phyloP scores from a whole-genome alignment of 768 basidiomycete species.

The Leccinum olivaceopallidum region DNA sequence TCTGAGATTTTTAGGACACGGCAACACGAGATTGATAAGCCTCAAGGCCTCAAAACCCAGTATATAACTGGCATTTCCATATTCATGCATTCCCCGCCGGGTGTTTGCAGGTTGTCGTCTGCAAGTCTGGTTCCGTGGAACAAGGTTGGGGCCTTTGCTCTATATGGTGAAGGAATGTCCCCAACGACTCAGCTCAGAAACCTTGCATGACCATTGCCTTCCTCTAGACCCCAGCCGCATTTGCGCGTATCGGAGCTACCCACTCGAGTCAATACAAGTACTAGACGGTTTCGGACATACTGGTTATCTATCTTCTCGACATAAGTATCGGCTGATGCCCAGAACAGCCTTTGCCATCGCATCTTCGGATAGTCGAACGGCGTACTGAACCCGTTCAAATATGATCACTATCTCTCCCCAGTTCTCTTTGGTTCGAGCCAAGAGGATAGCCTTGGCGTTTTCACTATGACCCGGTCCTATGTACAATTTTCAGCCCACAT shows the following conservation, averaged over 20 bases:
- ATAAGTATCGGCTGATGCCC: slow-evolving; percentile 1
- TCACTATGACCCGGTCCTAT: background rate
- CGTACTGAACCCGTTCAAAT: background rate
- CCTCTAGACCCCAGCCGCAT: background rate
- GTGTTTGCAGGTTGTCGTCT: background rate
- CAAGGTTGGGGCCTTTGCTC: background rate
- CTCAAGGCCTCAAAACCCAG: background rate
- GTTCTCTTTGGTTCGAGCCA: background rate
- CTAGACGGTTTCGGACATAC: background rate
- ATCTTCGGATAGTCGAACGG: slow-evolving; percentile 7
- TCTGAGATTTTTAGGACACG: too few relatives aligned
- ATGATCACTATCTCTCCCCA: background rate
- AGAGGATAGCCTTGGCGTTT: background rate
- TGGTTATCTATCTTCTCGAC: slow-evolving; percentile 1
- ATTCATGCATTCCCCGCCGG: slow-evolving; percentile 3
- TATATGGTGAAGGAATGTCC: slow-evolving; percentile 9
- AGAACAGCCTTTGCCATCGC: slow-evolving; percentile 1
- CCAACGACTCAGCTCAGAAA: background rate
- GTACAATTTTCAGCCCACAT: background rate
- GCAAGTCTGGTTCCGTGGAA: slow-evolving; percentile 4
- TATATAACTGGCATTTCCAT: slow-evolving; percentile 1
- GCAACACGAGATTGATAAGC: too few relatives aligned
- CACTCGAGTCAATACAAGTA: slow-evolving; percentile 3
- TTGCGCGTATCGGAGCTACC: background rate
- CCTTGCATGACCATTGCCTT: slow-evolving; percentile 6